Percentiles rank a stretch among this genome's conserved stretches.
Evolutionary conservation across 495 filamentous ascomycete genomes (phyloP).

Genomic region (Entonaema liquescens): DNA sequence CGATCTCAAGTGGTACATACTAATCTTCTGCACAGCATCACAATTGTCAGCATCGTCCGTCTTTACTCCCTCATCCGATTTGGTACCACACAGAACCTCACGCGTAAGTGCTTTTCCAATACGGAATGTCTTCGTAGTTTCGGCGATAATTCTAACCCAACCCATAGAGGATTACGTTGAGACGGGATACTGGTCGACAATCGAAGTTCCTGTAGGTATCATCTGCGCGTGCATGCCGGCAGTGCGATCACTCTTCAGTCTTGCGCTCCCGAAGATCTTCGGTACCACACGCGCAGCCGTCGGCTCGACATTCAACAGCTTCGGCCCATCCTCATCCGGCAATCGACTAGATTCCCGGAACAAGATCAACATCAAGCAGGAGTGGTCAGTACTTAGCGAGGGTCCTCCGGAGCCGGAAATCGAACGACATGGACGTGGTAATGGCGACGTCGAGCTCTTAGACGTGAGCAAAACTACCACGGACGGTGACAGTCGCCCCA

Average conservation of each 20-base stretch:
- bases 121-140: background rate
- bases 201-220: conserved; percentile 54
- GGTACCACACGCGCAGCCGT: conserved; percentile 27
- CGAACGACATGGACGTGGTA: conserved; percentile 2
- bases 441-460: conserved; percentile 32
- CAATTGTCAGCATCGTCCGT: conserved; percentile 50
- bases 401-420: background rate
- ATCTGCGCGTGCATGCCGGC: conserved; percentile 53
- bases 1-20: background rate
- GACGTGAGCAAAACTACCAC: conserved; percentile 2
- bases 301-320: conserved; percentile 28
- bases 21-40: conserved; percentile 37
- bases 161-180: conserved; percentile 49
- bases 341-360: conserved; percentile 16
- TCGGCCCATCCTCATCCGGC: conserved; percentile 15
- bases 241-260: conserved; percentile 47
- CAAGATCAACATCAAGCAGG: conserved; percentile 35
- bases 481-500: background rate
- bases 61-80: conserved; percentile 48
- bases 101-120: conserved; percentile 33
- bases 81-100: conserved; percentile 49
- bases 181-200: conserved; percentile 52
- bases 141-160: background rate
- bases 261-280: conserved; percentile 39
- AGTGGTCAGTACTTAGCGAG: conserved; percentile 37